Percentiles rank a stretch among this genome's conserved stretches.
phyloP scores from a whole-genome alignment of 2,329 filamentous ascomycete genomes.

The Emmonsiellopsis sp. region DNA sequence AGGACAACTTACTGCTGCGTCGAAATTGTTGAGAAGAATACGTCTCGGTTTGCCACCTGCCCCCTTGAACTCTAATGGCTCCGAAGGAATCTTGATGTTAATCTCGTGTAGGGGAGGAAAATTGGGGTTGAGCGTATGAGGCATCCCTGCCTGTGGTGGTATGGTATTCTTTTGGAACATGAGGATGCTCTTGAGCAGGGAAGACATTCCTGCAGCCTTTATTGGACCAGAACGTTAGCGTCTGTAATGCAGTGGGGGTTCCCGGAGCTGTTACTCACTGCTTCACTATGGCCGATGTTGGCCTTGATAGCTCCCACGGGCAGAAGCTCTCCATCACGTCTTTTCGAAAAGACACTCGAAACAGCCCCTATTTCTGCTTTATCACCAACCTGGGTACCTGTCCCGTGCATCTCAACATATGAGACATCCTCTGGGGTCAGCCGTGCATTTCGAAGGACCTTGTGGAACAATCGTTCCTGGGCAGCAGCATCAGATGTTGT shows the following conservation, averaged over 20 bases:
- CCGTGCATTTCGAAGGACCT: conserved; percentile 61
- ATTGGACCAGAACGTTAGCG: no score
- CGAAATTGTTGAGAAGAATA: conserved; percentile 1
- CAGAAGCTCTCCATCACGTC: neutral
- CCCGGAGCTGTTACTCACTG: conserved; percentile 14
- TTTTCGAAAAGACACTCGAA: conserved; percentile 50
- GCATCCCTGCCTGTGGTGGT: conserved; percentile 27
- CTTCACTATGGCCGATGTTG: conserved; percentile 55
- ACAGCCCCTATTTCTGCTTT: conserved; percentile 74
- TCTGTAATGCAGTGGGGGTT: no score
- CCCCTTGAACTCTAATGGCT: neutral
- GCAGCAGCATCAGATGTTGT: conserved; percentile 72
- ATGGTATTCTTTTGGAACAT: conserved; percentile 27
- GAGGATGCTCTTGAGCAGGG: conserved; percentile 25
- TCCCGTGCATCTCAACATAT: conserved; percentile 89
- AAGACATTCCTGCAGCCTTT: conserved; percentile 42
- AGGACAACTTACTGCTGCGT: neutral
- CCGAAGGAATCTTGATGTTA: neutral
- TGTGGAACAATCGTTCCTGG: conserved; percentile 61
- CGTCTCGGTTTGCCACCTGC: neutral
- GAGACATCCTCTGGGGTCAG: conserved; percentile 67
- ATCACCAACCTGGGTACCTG: conserved; percentile 77
- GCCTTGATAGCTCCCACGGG: conserved; percentile 49
- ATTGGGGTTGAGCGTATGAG: neutral
- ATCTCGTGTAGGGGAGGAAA: neutral